Conservation (phyloP, 495 filamentous ascomycete genomes). For the Penicillium lagena region DNA sequence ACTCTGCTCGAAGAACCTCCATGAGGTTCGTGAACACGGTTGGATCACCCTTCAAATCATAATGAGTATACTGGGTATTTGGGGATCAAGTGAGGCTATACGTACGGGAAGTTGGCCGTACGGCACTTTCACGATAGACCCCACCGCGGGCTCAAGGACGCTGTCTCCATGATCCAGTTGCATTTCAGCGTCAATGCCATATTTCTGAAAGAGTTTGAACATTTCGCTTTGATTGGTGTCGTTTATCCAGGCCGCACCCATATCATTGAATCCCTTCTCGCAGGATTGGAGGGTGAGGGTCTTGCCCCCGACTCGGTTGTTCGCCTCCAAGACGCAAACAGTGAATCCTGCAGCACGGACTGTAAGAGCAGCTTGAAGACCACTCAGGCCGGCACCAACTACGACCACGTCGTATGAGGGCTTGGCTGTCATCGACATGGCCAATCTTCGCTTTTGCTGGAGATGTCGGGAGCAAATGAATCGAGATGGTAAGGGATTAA, state of each 20-base stretch:
- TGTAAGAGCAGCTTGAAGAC: constrained; percentile 38
- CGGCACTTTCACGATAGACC: constrained; percentile 9
- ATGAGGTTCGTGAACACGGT: neutral
- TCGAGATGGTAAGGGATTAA: too few species aligned
- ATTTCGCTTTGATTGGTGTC: constrained; percentile 39
- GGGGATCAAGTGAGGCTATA: too few species aligned
- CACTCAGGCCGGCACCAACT: constrained; percentile 44
- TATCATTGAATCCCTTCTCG: constrained; percentile 27
- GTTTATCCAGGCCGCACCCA: constrained; percentile 48
- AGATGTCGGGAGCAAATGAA: too few species aligned
- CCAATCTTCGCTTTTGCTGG: too few species aligned
- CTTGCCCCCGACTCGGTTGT: constrained; percentile 42
- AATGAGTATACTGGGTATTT: too few species aligned
- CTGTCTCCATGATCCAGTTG: constrained; percentile 27
- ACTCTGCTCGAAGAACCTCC: constrained; percentile 1
- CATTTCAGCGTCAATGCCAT: constrained; percentile 27
- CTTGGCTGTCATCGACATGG: neutral
- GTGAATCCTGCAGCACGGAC: constrained; percentile 30
- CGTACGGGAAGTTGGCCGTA: too few species aligned
- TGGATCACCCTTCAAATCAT: constrained; percentile 6
- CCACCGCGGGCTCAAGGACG: constrained; percentile 19
- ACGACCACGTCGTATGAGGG: constrained; percentile 29
- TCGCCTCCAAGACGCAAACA: constrained; percentile 38
- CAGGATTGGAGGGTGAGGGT: constrained; percentile 18
- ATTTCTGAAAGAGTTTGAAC: constrained; percentile 23